Evolutionary conservation across 169 alveolate species (phyloP).

Genomic region (Eimeria falciformis): DNA sequence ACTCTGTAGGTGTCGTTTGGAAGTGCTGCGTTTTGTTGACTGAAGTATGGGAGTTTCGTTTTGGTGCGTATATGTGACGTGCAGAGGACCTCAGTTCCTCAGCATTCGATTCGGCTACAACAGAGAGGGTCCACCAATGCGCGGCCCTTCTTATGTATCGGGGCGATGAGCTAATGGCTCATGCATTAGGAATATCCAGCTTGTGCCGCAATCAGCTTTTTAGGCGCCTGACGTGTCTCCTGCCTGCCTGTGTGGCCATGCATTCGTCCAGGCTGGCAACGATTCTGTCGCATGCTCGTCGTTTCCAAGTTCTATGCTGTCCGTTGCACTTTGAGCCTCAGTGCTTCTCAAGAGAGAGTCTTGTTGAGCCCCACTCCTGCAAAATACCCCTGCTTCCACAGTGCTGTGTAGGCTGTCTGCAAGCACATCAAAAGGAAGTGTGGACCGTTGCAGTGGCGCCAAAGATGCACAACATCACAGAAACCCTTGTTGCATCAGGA

Average conservation of each 20-base stretch:
- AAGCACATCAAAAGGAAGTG: conserved; percentile 55
- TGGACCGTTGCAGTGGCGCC: conserved; percentile 68
- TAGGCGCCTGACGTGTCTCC: conserved; percentile 57
- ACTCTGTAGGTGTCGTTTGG: background rate
- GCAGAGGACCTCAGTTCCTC: conserved; percentile 62
- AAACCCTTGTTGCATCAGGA: conserved; percentile 49
- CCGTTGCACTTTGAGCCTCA: conserved; percentile 59
- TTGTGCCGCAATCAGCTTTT: conserved; percentile 52
- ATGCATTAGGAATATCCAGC: conserved; percentile 57
- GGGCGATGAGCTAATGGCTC: conserved; percentile 58
- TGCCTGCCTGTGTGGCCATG: conserved; percentile 53
- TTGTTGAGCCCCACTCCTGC: conserved; percentile 60
- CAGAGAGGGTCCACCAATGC: conserved; percentile 64
- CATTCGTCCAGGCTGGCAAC: conserved; percentile 66
- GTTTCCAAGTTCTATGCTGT: conserved; percentile 47
- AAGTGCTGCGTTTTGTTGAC: background rate
- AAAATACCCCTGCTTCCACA: conserved; percentile 47
- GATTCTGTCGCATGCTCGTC: conserved; percentile 65
- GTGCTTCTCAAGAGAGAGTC: conserved; percentile 21
- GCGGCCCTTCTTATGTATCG: conserved; percentile 64
- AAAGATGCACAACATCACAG: conserved; percentile 8
- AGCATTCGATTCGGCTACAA: conserved; percentile 64
- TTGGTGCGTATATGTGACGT: background rate
- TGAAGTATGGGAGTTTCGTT: background rate
- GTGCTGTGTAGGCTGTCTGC: conserved; percentile 58